Evolutionary conservation across 2,329 filamentous ascomycete species (phyloP).

Genomic region (Gaeumannomyces sp.): DNA sequence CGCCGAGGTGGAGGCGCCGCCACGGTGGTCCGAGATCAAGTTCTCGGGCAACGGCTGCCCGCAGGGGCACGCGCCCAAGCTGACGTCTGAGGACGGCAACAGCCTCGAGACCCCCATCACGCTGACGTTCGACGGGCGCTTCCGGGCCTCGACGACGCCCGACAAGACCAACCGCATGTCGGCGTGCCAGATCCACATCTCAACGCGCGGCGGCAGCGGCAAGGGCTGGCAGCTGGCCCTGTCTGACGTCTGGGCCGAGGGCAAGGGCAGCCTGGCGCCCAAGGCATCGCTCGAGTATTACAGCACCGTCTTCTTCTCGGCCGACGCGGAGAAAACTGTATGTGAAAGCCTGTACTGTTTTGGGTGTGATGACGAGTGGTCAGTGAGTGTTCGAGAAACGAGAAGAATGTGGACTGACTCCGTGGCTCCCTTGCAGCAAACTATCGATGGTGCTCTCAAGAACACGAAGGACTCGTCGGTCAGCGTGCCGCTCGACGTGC

Average conservation of each 20-base stretch:
- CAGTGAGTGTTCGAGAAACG: neutral
- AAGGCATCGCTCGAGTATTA: constrained; percentile 28
- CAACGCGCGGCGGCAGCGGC: constrained; percentile 19
- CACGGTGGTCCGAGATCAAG: constrained; percentile 24
- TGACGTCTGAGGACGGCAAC: constrained; percentile 25
- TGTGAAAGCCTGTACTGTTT: constrained; percentile 4
- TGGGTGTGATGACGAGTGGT: neutral
- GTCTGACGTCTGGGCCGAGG: constrained; percentile 25
- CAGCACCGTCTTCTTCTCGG: constrained; percentile 30
- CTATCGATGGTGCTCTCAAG: constrained; percentile 21
- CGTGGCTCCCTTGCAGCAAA: constrained; percentile 18
- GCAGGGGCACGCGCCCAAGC: constrained; percentile 25
- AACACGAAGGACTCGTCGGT: constrained; percentile 14
- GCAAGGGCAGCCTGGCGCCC: constrained; percentile 26
- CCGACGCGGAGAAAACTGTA: constrained; percentile 28
- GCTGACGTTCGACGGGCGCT: constrained; percentile 19
- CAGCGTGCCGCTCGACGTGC: constrained; percentile 25
- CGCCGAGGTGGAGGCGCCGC: constrained; percentile 20
- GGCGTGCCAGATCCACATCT: constrained; percentile 31
- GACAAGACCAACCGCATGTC: constrained; percentile 22
- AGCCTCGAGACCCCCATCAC: constrained; percentile 11
- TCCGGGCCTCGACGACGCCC: constrained; percentile 10
- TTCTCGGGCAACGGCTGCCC: constrained; percentile 33
- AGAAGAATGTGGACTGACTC: constrained; percentile 1
- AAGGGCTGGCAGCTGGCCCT: constrained; percentile 34